These are phyloP conservation scores for Fusarium camptoceras DNA, from an alignment of 2,329 filamentous ascomycete genomes.

Conservation along the genomic window DNA sequence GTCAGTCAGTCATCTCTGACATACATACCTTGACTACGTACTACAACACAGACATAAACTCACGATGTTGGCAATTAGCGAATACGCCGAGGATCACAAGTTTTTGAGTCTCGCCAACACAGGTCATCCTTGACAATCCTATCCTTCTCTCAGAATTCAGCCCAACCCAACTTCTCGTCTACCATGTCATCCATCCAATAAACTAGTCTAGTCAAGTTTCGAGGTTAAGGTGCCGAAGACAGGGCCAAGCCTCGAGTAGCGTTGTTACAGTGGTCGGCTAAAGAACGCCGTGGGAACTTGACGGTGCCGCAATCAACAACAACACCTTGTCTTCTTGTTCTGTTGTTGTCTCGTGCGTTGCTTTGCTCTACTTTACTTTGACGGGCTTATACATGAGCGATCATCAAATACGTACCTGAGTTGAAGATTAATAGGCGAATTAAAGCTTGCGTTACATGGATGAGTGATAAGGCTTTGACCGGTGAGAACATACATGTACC, in stretches of 20 bases:
- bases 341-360: constrained; percentile 22
- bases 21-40: not conserved
- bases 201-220: constrained; percentile 13
- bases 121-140: not conserved
- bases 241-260: constrained; percentile 25
- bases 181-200: constrained; percentile 8
- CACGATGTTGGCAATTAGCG: constrained; percentile 7
- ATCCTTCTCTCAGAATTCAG: not conserved
- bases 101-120: not conserved
- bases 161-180: not conserved
- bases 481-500: constrained; percentile 10
- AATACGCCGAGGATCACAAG: constrained; percentile 20
- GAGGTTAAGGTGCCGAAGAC: constrained; percentile 36
- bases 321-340: constrained; percentile 4
- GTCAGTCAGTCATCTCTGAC: not conserved
- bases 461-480: constrained; percentile 34
- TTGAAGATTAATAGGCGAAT: constrained; percentile 4
- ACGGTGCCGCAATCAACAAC: constrained; percentile 26
- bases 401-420: constrained; percentile 1
- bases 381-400: not conserved
- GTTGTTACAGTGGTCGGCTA: constrained; percentile 26
- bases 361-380: not conserved
- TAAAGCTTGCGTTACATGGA: constrained; percentile 10
- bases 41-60: not conserved
- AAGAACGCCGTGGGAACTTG: constrained; percentile 33